Evolutionary conservation across 2,329 filamentous ascomycete genomes (phyloP).

Genomic region (Knufia fluminis): DNA sequence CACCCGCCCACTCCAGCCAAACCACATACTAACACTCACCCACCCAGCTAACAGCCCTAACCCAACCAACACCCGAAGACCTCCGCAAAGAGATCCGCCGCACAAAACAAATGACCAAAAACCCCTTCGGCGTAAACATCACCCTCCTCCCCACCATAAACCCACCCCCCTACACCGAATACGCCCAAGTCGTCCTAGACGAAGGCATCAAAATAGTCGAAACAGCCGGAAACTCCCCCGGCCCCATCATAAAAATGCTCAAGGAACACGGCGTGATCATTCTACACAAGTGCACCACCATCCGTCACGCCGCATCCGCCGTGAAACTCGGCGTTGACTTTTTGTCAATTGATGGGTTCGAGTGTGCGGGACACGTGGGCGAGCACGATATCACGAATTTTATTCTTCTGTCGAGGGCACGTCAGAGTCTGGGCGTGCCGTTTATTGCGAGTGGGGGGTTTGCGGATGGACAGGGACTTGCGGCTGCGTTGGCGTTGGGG

Average conservation of each 20-base stretch:
- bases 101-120: slow-evolving; percentile 61
- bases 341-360: slow-evolving; percentile 92
- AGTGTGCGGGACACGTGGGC: slow-evolving; percentile 68
- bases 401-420: slow-evolving; percentile 66
- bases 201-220: slow-evolving; percentile 88
- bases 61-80: slow-evolving; percentile 83
- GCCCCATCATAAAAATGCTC: slow-evolving; percentile 78
- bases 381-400: slow-evolving; percentile 47
- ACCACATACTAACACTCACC: background rate
- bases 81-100: slow-evolving; percentile 86
- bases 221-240: slow-evolving; percentile 82
- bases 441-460: slow-evolving; percentile 97
- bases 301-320: slow-evolving; percentile 83
- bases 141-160: slow-evolving; percentile 84
- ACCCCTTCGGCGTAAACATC: slow-evolving; percentile 80
- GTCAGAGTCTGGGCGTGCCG: slow-evolving; percentile 73
- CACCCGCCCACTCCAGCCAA: slow-evolving; percentile 8
- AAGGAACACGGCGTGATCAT: slow-evolving; percentile 72
- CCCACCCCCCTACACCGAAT: slow-evolving; percentile 85
- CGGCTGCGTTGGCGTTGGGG: slow-evolving; percentile 79
- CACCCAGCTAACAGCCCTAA: slow-evolving; percentile 50
- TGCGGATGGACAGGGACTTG: slow-evolving; percentile 85
- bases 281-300: slow-evolving; percentile 95
- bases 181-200: slow-evolving; percentile 85
- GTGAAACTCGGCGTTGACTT: slow-evolving; percentile 95